Evolutionary conservation across 2,329 filamentous ascomycete species (phyloP), one percentile per base, ranked within the genome.

Genomic region (Calonectria naviculata): DNA sequence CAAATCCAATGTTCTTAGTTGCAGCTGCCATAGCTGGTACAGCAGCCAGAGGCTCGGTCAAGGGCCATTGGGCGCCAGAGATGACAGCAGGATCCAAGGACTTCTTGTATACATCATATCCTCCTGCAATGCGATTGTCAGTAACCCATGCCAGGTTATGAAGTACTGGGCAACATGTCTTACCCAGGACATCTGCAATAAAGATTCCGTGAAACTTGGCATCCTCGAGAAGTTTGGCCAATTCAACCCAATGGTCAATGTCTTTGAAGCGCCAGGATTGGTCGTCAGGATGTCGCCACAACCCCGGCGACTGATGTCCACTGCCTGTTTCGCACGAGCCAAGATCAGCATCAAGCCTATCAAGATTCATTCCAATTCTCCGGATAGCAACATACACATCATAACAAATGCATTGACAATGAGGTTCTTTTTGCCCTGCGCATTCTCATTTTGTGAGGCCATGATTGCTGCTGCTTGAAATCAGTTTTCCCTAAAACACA

Each of bases 81-180:
- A 86, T 82, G 29, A 92, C 87, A 0, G 91, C 90, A 1, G 91
- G 88, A 1, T 89, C 87, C 3, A 93, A 84, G 0, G 83, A 84
- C 71, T 89, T 91, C 38, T 89, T 89, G 80, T 93, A 94, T 2
- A 94, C 91, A 82, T 94, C 92, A 77, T 94, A 93, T 4, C 91
- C 91, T 19, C 90, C 91, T 81, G 10, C 19, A 24, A 19, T 1
- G 0, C 15, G 9, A 12, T 24, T 6, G 21, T 63, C 19, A 76
- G 61, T 46, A 10, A 8, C 10, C 19, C 29, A 0, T 26, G 2
- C 1, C 21, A 0, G 8, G 10, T 4, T n/a, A 58, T 26, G 8
- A 1, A n/a, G 3, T n/a, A 29, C 10, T 5, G 7, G 3, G 1
- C 5, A 10, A n/a, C 17, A 17, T 19, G 0, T 5, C 72, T 66